Base-by-base conservation (phyloP, 352 stramenopile species). In the Phytophthora nicotianae region DNA sequence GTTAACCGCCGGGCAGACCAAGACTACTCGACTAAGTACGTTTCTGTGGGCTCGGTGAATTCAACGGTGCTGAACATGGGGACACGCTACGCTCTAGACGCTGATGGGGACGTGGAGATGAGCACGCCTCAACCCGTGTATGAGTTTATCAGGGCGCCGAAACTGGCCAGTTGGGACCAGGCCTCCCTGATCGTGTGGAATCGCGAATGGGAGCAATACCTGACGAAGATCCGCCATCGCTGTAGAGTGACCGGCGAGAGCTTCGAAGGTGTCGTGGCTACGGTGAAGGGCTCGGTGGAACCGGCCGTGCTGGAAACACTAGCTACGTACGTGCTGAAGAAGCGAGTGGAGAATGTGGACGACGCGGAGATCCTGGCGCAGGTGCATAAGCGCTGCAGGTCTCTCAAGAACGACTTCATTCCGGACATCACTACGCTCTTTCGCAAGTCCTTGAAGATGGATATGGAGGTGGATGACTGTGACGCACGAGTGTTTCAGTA, bases 221-320 rank as follows among this genome's bases (percentile, higher is more conserved):
- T 52, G 26, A 19, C 16, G 32, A 65, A 67, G 32, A 60, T 67
- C 5, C 42, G 23, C 9, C 46, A 71, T 9, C 56, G 63, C 9
- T 67, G 56, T 32, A 46, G 23, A 5, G 50, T 62, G 21, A 67
- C 41, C 11, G 55, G 49, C 6, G 50, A 71, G 57, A 49, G n/a
- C 29, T 61, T 50, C 27, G 56, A 66, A 24, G 1, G 42, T 3
- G 47, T 58, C 11, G 42, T 50, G n/a, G 57, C 26, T 7, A 67
- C 46, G 2, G 41, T 71, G 4, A 71, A 54, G 17, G 56, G 56
- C 27, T 33, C 52, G 1, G 19, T 41, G 3, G 10, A 57, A 11
- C 50, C 56, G 20, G n/a, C 20, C 6, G 38, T 62, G n/a, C 50
- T 71, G 27, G 42, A 52, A 4, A 55, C 26, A n/a, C 29, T 65